phyloP scores from a whole-genome alignment of 1,284 basidiomycete species.

The Leccinum fallax region DNA sequence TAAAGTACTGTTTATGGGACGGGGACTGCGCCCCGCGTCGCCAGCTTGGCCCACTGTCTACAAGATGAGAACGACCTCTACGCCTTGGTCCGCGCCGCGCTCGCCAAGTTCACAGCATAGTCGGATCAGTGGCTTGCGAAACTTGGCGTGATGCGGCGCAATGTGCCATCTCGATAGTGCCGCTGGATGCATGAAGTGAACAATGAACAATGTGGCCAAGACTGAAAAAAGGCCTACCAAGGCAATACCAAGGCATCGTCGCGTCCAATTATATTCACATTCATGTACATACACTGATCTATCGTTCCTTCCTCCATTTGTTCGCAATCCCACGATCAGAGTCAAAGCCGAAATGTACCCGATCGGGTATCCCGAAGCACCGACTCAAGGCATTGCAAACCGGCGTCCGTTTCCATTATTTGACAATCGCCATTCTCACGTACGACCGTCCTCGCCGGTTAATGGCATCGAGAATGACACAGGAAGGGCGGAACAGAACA shows the following conservation, averaged over 20 bases:
- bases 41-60: not conserved
- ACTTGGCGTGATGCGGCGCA: not conserved
- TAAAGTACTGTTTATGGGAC: not conserved
- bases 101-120: not conserved
- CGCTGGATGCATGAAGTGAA: not conserved
- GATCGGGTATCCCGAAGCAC: not conserved
- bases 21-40: not conserved
- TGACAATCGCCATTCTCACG: not conserved
- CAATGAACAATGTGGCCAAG: not conserved
- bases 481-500: conserved; percentile 1
- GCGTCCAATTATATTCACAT: not conserved
- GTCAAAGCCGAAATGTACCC: not conserved
- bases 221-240: not conserved
- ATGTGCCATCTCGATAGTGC: not conserved
- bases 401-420: not conserved
- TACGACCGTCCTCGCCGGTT: not conserved
- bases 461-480: not conserved
- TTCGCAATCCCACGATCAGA: not conserved
- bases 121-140: not conserved
- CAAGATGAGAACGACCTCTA: not conserved
- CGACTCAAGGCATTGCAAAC: not conserved
- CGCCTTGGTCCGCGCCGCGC: not conserved
- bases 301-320: not conserved
- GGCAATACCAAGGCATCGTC: not conserved
- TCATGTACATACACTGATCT: not conserved